These are phyloP conservation scores for Apiospora saccharicola DNA, from an alignment of 2,329 filamentous ascomycete species.

Conservation along the genomic window DNA sequence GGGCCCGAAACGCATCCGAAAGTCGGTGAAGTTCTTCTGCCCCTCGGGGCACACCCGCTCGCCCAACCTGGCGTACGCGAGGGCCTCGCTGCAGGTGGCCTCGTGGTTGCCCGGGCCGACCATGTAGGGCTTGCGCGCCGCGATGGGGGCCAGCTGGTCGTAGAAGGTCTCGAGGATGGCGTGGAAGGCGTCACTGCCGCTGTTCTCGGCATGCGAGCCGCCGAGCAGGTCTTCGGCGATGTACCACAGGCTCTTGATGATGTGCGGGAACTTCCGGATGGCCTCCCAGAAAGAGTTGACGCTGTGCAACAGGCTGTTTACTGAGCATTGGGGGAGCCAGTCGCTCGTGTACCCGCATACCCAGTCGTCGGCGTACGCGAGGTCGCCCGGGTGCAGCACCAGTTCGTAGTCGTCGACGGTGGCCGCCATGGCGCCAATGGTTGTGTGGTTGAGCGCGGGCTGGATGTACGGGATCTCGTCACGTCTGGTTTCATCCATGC, in stretches of 20 bases:
- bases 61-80: conserved; percentile 32
- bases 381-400: conserved; percentile 60
- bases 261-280: not conserved
- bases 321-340: not conserved
- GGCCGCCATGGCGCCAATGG: conserved; percentile 60
- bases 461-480: conserved; percentile 57
- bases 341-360: conserved; percentile 31
- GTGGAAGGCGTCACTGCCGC: conserved; percentile 59
- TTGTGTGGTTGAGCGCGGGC: conserved; percentile 64
- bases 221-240: too few species aligned
- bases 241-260: conserved; percentile 48
- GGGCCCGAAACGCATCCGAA: conserved; percentile 60
- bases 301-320: not conserved
- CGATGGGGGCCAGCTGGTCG: conserved; percentile 60
- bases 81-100: conserved; percentile 57
- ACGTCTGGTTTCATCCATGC: conserved; percentile 52
- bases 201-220: not conserved
- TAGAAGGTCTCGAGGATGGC: conserved; percentile 66
- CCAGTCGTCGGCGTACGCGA: conserved; percentile 68
- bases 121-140: conserved; percentile 64
- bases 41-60: conserved; percentile 54
- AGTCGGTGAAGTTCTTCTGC: conserved; percentile 68
- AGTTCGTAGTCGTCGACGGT: conserved; percentile 64
- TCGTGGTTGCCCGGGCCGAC: conserved; percentile 66
- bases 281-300: not conserved